Evolutionary conservation across 2,329 filamentous ascomycete species (phyloP), one percentile per base, ranked within the genome.

Genomic region (Orbilia javanica): DNA sequence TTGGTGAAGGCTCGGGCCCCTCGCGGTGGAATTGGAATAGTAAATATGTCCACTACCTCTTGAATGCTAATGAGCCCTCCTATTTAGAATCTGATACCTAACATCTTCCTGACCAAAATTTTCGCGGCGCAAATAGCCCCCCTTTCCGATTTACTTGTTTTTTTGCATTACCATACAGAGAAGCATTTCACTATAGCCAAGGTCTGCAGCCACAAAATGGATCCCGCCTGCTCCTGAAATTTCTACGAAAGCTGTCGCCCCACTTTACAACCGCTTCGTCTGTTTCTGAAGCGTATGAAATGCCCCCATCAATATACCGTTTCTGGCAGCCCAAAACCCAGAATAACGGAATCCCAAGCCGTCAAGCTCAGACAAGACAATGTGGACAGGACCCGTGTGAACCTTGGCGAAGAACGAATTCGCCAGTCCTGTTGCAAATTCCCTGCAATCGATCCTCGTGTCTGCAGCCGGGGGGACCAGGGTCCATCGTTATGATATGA

Each of bases 291-390:
- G 18, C 18, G 55, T 60, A 60, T 60, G 20, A 20, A 60, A 25
- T 25, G 39, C 6, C 34, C 50, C 34, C 34, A 42, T 60, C 10
- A 42, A 20, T 25, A 60, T 64, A 31, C 44, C 13, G 0, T 22
- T 50, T 48, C 50, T 46, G 27, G 44, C 5, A 25, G 27, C 39
- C 31, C 50, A 50, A 46, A 15, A 53, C 44, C 50, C 65, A 68
- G 22, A 44, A 48, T n/a, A 48, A 50, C 55, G 67, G 67, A 31
- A 71, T 27, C 36, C 67, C 55, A 71, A 71, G 67, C 67, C 67
- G 67, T 63, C 55, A 52, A 71, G 27, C 11, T 39, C 20, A 60
- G 20, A 66, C 46, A 50, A 48, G 44, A 36, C 11, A 13, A 34
- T 22, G 46, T 15, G 63, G 15, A 52, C 36, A 22, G 20, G 42